A percentile compares a stretch with the other conserved stretches of the same genome.
Conservation (phyloP, 2,329 filamentous ascomycete species). For the Diaporthe sp. region DNA sequence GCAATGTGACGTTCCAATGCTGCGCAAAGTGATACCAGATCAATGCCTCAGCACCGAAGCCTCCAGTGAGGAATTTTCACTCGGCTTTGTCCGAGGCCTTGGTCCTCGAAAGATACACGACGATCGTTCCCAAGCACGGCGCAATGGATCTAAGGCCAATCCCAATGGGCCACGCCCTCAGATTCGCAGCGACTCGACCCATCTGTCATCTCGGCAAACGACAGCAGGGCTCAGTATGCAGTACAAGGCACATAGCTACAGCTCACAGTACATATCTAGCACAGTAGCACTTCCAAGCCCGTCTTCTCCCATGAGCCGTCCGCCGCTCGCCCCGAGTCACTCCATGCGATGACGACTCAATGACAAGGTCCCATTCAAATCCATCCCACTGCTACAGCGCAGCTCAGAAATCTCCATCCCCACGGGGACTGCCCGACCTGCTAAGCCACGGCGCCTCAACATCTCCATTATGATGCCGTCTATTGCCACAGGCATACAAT, state of each 20-base stretch:
- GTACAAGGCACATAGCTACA: background rate
- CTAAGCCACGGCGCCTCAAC: slow-evolving; percentile 13
- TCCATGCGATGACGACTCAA: background rate
- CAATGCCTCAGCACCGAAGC: background rate
- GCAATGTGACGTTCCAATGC: slow-evolving; percentile 29
- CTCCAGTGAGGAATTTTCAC: background rate
- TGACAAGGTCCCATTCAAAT: background rate
- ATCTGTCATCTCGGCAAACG: slow-evolving; percentile 24
- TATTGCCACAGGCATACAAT: background rate
- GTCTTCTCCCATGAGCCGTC: background rate
- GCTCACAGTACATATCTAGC: background rate
- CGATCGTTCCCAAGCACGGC: slow-evolving; percentile 12
- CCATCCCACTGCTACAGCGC: background rate
- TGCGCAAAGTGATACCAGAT: background rate
- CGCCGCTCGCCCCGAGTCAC: background rate
- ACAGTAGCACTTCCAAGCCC: background rate
- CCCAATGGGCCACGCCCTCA: slow-evolving; percentile 20
- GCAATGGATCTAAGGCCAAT: slow-evolving; percentile 20
- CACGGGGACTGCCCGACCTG: slow-evolving; percentile 20
- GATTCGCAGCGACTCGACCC: slow-evolving; percentile 16
- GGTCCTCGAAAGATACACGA: background rate
- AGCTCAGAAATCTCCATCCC: background rate
- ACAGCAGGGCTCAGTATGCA: background rate
- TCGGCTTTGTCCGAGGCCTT: slow-evolving; percentile 19
- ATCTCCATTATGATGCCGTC: background rate